A percentile compares a stretch with the other conserved stretches of the same genome.
phyloP scores from a whole-genome alignment of 352 stramenopile genomes.

The Globisporangium radiosum region DNA sequence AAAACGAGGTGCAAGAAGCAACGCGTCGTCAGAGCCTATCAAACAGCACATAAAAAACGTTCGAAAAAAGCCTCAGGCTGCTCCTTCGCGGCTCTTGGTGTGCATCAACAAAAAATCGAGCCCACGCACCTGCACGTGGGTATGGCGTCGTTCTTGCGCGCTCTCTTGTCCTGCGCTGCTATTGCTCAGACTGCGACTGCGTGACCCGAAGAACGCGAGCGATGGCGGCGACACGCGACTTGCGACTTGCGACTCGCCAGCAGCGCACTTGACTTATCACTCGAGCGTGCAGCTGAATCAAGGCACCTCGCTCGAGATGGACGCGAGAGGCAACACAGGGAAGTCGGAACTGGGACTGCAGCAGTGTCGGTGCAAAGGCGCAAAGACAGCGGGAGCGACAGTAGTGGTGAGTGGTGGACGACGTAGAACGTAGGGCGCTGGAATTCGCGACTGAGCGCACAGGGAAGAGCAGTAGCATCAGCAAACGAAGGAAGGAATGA shows the following conservation, averaged over 20 bases:
- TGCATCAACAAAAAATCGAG: constrained; percentile 7
- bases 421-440: neutral
- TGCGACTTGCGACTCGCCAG: neutral
- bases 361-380: too few relatives aligned
- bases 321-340: too few relatives aligned
- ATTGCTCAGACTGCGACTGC: neutral
- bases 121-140: constrained; percentile 2
- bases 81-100: constrained; percentile 5
- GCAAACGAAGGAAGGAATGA: too few relatives aligned
- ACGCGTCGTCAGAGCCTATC: neutral
- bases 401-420: neutral
- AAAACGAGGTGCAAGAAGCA: neutral
- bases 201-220: neutral
- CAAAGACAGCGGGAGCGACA: neutral
- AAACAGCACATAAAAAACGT: neutral
- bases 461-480: too few relatives aligned
- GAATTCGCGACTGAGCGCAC: neutral
- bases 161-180: neutral
- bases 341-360: neutral
- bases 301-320: neutral
- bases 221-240: neutral
- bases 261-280: constrained; percentile 5
- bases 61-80: neutral
- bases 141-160: neutral
- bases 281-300: neutral